Evolutionary conservation across 1,284 basidiomycete species (phyloP), one percentile per base, ranked within the genome.

Genomic region (Ganoderma lucidum): DNA sequence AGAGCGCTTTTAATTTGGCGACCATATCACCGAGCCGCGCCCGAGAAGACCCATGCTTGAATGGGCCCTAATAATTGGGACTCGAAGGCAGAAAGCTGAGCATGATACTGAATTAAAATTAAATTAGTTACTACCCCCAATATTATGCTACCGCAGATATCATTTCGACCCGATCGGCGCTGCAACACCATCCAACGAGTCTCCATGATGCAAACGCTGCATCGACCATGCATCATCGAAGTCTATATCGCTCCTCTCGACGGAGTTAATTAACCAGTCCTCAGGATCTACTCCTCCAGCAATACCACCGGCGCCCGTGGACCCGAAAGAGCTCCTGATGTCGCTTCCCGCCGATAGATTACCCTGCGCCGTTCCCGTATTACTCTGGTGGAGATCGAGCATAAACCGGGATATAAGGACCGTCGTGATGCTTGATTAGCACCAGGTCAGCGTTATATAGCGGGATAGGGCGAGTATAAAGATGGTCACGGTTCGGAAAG

Each of bases 381-480:
- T 59, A 35, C 10, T 39, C n/a, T 59, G 32, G 3, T 59, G 56
- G 19, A 59, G 56, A 23, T 59, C 56, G 19, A 59, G 37, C 35
- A 59, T 17, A 17, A 59, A 59, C 30, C 32, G 37, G 19, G 56
- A 59, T 59, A 59, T 59, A n/a, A 59, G 56, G 14, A 59, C 37
- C n/a, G 56, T 39, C 8, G 56, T 59, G 56, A 59, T 59, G 19
- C 56, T 59, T 9, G 8, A 37, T 19, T n/a, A n/a, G 23, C n/a
- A n/a, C 8, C 1, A 23, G 12, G 12, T 53, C 23, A 53, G 45
- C n/a, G 8, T 17, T 30, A 12, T 23, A 6, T 32, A 5, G 32
- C 30, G 30, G 5, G 8, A 55, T 14, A 9, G 2, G 39, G 17
- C 19, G 19, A 59, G 35, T 3, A n/a, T 19, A 23, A 59, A 2